Evolutionary conservation across 1,284 basidiomycete genomes (phyloP).

Genomic region (Thecaphora thlaspeos): DNA sequence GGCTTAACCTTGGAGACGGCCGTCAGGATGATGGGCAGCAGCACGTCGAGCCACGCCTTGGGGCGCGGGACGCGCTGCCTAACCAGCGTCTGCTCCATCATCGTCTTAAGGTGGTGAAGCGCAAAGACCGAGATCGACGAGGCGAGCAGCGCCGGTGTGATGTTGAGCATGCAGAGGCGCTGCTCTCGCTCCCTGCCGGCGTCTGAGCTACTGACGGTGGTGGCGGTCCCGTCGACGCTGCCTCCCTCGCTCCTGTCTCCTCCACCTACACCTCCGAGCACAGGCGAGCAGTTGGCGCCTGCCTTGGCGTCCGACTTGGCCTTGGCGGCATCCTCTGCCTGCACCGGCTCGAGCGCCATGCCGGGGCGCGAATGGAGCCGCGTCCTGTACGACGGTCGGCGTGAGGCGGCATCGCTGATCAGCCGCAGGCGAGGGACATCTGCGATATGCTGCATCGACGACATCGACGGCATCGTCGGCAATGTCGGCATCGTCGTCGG

Average conservation of each 20-base stretch:
- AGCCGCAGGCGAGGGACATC: slow-evolving; percentile 34
- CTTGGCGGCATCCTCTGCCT: too few relatives aligned
- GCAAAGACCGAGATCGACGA: slow-evolving; percentile 31
- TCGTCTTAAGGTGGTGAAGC: slow-evolving; percentile 39
- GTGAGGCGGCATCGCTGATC: slow-evolving; percentile 17
- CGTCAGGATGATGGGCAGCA: slow-evolving; percentile 45
- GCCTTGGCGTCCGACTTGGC: too few relatives aligned
- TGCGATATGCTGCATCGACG: too few relatives aligned
- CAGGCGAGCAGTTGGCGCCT: neutral
- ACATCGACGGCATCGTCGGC: too few relatives aligned
- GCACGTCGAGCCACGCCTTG: slow-evolving; percentile 45
- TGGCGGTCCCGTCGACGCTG: neutral
- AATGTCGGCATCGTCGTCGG: too few relatives aligned
- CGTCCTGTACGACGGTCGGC: neutral
- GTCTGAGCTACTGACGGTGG: neutral
- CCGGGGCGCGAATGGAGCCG: neutral
- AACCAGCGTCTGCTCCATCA: slow-evolving; percentile 48
- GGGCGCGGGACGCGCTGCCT: slow-evolving; percentile 31
- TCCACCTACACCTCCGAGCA: neutral
- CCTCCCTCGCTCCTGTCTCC: neutral
- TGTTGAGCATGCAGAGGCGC: neutral
- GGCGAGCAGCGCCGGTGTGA: slow-evolving; percentile 30
- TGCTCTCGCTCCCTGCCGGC: neutral
- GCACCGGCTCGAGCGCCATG: neutral
- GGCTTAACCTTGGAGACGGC: slow-evolving; percentile 50